phyloP scores from a whole-genome alignment of 345 rosid species.

The Hypericum perforatum region DNA sequence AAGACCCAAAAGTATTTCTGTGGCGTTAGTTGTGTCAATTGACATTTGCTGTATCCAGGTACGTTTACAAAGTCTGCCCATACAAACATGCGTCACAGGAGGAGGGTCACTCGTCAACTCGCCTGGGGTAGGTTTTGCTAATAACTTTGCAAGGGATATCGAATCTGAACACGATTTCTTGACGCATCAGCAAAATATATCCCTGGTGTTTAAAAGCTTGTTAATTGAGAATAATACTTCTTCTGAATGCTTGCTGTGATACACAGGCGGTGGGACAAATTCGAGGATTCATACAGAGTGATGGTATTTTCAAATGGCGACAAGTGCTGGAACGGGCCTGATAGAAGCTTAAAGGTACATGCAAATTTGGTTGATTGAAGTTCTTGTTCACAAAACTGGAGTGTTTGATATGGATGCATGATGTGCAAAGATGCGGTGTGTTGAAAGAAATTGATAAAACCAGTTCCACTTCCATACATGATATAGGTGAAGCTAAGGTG shows the following conservation, averaged over 20 bases:
- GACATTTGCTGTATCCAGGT: conserved; percentile 34
- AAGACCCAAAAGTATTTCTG: no score
- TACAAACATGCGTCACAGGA: conserved; percentile 78
- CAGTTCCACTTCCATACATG: no score
- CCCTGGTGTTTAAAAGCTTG: neutral
- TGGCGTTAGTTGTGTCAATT: no score
- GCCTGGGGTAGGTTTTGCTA: conserved; percentile 55
- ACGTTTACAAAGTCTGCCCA: conserved; percentile 84
- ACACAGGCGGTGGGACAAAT: conserved; percentile 77
- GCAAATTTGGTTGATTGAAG: no score
- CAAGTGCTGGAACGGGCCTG: conserved; percentile 95
- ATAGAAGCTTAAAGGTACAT: conserved; percentile 75
- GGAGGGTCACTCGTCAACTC: conserved; percentile 61
- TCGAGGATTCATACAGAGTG: conserved; percentile 48
- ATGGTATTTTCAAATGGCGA: conserved; percentile 81
- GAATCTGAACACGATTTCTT: neutral
- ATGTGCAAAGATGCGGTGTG: neutral
- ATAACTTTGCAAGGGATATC: neutral
- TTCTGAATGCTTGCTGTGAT: conserved; percentile 4
- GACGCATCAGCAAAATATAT: neutral
- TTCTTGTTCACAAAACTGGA: neutral
- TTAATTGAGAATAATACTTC: conserved; percentile 3
- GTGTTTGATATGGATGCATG: neutral
- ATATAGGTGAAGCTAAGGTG: conserved; percentile 78
- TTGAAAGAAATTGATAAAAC: neutral